These are phyloP conservation scores for Cucurbitaria berberidis DNA, from an alignment of 2,329 filamentous ascomycete species.

Conservation along the genomic window DNA sequence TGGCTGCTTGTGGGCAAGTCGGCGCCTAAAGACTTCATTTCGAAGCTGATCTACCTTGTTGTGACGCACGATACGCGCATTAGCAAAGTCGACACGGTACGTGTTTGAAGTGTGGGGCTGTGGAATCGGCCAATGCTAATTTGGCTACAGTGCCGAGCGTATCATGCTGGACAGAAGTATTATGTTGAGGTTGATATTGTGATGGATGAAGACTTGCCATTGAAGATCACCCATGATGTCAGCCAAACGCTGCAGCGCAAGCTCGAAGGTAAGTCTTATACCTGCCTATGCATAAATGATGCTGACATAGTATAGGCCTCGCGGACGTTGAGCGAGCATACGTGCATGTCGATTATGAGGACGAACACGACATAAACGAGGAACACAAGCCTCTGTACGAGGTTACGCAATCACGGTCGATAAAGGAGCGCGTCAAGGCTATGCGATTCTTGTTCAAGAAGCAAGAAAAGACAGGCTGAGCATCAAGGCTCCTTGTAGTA, in stretches of 20 bases:
- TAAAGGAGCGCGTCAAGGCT: constrained; percentile 42
- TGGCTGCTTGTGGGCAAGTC: constrained; percentile 67
- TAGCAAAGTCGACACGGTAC: constrained; percentile 62
- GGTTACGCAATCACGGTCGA: constrained; percentile 38
- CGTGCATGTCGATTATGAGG: constrained; percentile 58
- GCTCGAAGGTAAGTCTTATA: constrained; percentile 56
- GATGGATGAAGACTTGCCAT: constrained; percentile 61
- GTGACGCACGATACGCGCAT: constrained; percentile 62
- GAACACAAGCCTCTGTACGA: constrained; percentile 50
- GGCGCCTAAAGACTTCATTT: constrained; percentile 63
- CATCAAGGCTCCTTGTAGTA: too few relatives aligned
- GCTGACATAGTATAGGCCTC: constrained; percentile 35
- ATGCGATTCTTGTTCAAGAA: constrained; percentile 35
- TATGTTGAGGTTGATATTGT: constrained; percentile 69
- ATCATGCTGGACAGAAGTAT: constrained; percentile 66
- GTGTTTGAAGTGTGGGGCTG: constrained; percentile 17
- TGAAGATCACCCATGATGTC: constrained; percentile 66
- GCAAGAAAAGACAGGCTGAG: constrained; percentile 9
- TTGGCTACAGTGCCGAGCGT: constrained; percentile 57
- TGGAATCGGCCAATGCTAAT: constrained; percentile 17
- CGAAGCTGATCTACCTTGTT: constrained; percentile 62
- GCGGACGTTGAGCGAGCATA: constrained; percentile 54
- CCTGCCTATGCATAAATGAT: background rate
- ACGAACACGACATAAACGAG: constrained; percentile 48
- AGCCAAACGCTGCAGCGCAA: constrained; percentile 66